A percentile compares a stretch with the other conserved stretches of the same genome.
These are phyloP conservation scores for Passiflora organensis DNA, from an alignment of 345 rosid species.

Conservation along the genomic window DNA sequence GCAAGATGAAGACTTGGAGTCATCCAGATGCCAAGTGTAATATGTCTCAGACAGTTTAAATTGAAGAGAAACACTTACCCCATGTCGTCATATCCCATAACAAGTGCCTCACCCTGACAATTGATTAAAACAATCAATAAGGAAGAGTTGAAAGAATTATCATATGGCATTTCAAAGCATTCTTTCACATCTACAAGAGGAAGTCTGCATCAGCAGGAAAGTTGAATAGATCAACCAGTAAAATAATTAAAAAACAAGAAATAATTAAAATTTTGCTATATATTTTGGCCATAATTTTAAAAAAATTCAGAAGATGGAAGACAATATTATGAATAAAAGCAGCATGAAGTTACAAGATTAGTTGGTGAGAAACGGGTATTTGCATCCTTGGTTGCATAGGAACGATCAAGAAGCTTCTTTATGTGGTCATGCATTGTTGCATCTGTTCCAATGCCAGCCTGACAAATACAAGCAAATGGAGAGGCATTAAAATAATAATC, in stretches of 20 bases:
- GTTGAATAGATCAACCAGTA: background rate
- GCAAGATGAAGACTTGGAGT: background rate
- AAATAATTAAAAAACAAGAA: too few relatives aligned
- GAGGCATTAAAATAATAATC: background rate
- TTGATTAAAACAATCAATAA: slow-evolving; percentile 21
- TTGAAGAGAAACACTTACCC: slow-evolving; percentile 53
- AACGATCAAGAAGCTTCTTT: slow-evolving; percentile 91
- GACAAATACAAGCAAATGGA: slow-evolving; percentile 15
- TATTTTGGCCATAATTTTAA: background rate
- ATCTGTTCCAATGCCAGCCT: slow-evolving; percentile 99
- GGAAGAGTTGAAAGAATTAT: background rate
- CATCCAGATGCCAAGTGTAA: too few relatives aligned
- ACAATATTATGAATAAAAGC: background rate
- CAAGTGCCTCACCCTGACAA: slow-evolving; percentile 94
- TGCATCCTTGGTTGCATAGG: slow-evolving; percentile 84
- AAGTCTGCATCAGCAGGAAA: background rate
- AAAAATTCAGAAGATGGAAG: slow-evolving; percentile 6
- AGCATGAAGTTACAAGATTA: slow-evolving; percentile 52
- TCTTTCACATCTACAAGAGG: background rate
- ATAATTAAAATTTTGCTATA: background rate
- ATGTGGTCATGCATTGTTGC: slow-evolving; percentile 99
- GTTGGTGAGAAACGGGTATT: slow-evolving; percentile 88
- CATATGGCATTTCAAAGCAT: too few relatives aligned
- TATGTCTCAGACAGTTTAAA: background rate
- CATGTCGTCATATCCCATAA: slow-evolving; percentile 99